Base-by-base conservation (phyloP, 495 filamentous ascomycete genomes). In the Neurospora sp. region DNA sequence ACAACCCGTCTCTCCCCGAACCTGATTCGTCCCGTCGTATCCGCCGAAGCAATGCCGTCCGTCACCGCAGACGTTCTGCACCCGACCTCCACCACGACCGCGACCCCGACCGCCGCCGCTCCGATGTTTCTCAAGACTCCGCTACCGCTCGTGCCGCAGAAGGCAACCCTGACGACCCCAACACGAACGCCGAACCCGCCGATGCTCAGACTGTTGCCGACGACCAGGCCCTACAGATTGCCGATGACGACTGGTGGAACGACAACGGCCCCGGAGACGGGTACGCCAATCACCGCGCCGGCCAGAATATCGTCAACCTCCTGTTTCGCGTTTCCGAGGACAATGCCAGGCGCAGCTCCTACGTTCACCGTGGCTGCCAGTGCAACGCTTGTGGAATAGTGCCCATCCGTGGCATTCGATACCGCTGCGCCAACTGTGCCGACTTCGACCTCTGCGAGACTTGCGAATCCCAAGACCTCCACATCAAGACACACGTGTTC, bases 401-500 rank as follows among this genome's bases (percentile, higher is more conserved):
- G 72, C 96, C 96, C 8, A 98, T 99, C 61, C 91, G 93, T 61
- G 96, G 96, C 1, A 93, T 96, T 72, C 87, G 95, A 78, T 97
- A 97, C 81, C 89, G 93, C 72, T 98, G 94, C 79, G 89, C 92
- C 71, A 98, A 97, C 82, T 98, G 94, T 77, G 87, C 90, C 73
- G 94, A 98, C 78, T 98, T 92, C 73, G 94, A 98, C 79, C 88
- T 95, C 20, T 97, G 93, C 81, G 93, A 96, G 80, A 89, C 88
- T 9, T 98, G 94, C 78, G 94, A 98, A 81, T 89, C 92, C 5
- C 89, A 92, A 79, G 89, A 92, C 70, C 84, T 93, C 1, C 96
- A 99, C 79, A 89, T 87, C 73, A 97, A 95, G 81, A 97, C 94
- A 0, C 96, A 99, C 82, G 84, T 99, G 59, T 97, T 99, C 85